Base-by-base conservation (phyloP, 805 yeast genomes). In the Ogataea polymorpha region DNA sequence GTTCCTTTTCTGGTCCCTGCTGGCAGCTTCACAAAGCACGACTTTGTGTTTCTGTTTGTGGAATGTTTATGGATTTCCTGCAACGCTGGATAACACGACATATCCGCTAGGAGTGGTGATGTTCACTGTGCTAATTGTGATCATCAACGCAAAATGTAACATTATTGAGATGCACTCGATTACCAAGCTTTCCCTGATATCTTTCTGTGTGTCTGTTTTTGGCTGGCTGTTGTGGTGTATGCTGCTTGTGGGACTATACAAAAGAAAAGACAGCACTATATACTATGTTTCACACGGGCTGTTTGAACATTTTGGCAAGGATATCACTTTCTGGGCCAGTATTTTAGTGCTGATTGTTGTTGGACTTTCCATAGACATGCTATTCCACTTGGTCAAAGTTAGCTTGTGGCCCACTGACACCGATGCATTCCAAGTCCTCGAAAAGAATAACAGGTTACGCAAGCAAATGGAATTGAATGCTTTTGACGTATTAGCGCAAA, bases 201-300 rank as follows among this genome's bases (percentile, higher is more conserved):
- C 93, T 0, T 73, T 81, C 46, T 56, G 75, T 10, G 70, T 89
- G 12, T 86, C 96, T 0, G 80, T 80, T 23, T 78, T 82, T 17
- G 99, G 98, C 1, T 93, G 95, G 82, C 65, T 85, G 6, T 52
- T 81, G 10, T 93, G 97, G 96, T 80, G 86, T 59, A 71, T 85
- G 41, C 60, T 89, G 21, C 74, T 91, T 34, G 86, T 90, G 56
- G 74, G 72, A 3, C 63, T 90, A n/a, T 83, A 86, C 59, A 67
- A 62, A 54, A 62, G 56, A 50, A 75, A 65, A 56, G 75, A 56
- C 38, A 70, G 72, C 24, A 65, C 77, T 40, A 85, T 86, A 11
- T 89, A 77, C 62, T 86, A 76, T 59, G 96, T 86, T 2, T 68
- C 71, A 6, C 71, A 75, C 46, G 95, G 93, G 2, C 68, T 93